Evolutionary conservation across 345 rosid species (phyloP), one percentile per base, ranked within the genome.

Genomic region (Angophora floribunda): DNA sequence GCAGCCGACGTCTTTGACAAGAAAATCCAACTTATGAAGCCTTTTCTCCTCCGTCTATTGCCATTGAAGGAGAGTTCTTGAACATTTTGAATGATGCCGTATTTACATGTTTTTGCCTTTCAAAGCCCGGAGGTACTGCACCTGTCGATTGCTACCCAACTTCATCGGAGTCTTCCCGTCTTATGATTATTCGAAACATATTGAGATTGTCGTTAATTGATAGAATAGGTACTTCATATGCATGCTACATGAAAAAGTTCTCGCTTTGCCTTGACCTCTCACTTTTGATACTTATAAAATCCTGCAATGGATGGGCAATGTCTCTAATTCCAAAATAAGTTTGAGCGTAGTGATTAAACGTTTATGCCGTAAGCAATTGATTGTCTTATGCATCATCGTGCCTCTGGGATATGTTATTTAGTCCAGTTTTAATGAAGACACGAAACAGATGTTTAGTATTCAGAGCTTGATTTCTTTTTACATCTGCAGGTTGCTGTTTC

Each of bases 401-500:
- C 32, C 10, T 28, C 67, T 61, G 28, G 67, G 67, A 12, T 28
- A 3, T 61, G 30, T 61, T 61, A 28, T 61, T 61, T 30, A 53
- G 53, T 52, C 53, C 53, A 52, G 19, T 52, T 52, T 52, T 52
- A 6, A 52, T 52, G 32, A 61, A 61, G 67, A 28, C 67, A 26
- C 7, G 1, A 15, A 30, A 61, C 4, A 28, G 67, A 61, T 61
- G 67, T 28, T 61, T 14, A 28, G 15, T 26, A 28, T 61, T 61
- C 67, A 28, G 6, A 26, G 32, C 86, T 45, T 24, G 26, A n/a
- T 84, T 24, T 6, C 49, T 6, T 85, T 85, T 19, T 85, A 53
- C 86, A 47, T 47, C 45, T 86, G 51, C 50, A 97, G 99, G 97
- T 97, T 41, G 96, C 98, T 86, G 95, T 95, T 89, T 98, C 95